Evolutionary conservation across 2,329 filamentous ascomycete species (phyloP).

Genomic region (Cercospora sp.): DNA sequence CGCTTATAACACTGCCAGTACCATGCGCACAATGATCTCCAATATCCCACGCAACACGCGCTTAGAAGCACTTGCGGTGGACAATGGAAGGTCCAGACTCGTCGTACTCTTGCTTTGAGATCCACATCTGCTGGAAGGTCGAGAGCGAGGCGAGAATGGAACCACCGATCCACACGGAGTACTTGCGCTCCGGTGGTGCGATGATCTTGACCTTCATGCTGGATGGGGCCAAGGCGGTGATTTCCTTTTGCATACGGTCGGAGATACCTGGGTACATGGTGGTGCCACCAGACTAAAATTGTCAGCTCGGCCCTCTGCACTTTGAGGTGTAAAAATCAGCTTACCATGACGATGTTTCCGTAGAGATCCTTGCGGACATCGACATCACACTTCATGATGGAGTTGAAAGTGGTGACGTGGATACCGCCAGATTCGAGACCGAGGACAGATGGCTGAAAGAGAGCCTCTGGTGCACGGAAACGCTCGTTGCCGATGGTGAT

Average conservation of each 20-base stretch:
- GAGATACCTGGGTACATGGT: slow-evolving; percentile 99
- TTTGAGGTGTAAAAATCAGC: slow-evolving; percentile 42
- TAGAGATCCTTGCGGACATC: slow-evolving; percentile 99
- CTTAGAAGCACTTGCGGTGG: slow-evolving; percentile 99
- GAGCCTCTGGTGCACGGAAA: slow-evolving; percentile 98
- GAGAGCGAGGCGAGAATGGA: slow-evolving; percentile 99
- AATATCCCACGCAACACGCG: slow-evolving; percentile 26
- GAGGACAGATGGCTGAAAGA: slow-evolving; percentile 98
- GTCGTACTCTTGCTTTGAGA: slow-evolving; percentile 99
- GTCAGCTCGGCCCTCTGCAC: slow-evolving; percentile 38
- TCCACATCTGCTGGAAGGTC: slow-evolving; percentile 99
- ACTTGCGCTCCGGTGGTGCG: slow-evolving; percentile 99
- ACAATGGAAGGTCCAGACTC: slow-evolving; percentile 99
- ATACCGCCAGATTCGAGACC: slow-evolving; percentile 99
- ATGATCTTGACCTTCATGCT: slow-evolving; percentile 99
- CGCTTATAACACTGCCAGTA: slow-evolving; percentile 22
- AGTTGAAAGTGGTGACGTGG: slow-evolving; percentile 99
- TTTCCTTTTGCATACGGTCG: slow-evolving; percentile 99
- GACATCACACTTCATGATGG: slow-evolving; percentile 99
- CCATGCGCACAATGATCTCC: slow-evolving; percentile 27
- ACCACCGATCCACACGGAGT: slow-evolving; percentile 99
- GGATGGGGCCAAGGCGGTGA: slow-evolving; percentile 96
- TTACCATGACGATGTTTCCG: slow-evolving; percentile 99
- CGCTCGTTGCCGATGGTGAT: slow-evolving; percentile 99
- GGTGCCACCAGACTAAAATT: slow-evolving; percentile 89